Evolutionary conservation across 345 rosid species (phyloP), one percentile per base, ranked within the genome.

Genomic region (Aquilaria sinensis): DNA sequence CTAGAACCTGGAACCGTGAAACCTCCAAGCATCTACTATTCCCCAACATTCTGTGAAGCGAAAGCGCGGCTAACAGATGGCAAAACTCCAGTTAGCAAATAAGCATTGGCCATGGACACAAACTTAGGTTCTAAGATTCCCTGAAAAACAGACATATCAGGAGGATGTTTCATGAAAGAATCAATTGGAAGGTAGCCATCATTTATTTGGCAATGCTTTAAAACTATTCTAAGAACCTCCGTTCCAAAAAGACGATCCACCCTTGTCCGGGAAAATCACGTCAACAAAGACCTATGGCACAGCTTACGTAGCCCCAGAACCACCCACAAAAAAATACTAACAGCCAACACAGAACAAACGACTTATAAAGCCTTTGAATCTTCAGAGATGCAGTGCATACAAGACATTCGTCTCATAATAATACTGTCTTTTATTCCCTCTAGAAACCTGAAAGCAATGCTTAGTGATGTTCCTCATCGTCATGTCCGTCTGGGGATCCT

Each of bases 401-500:
- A 56, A 73, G 75, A 81, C 73, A 69, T 72, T 63, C 31, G 67
- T 72, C 76, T 68, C 80, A 58, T 74, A 67, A 49, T 72, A 66
- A 63, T 72, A 72, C 70, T 55, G 37, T 51, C 51, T 58, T 71
- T 75, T 78, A 78, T 74, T 67, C 71, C 73, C 30, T 37, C 56
- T 55, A 61, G 51, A 70, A 66, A 72, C 23, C 32, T 15, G 53
- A 64, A 59, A 46, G 65, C 59, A 52, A 47, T 65, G 63, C 74
- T 80, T 63, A 78, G 69, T 82, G 86, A 70, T 89, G 79, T 62
- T 71, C 72, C 15, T 78, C 82, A 9, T 82, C 91, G 2, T 81
- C 92, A 61, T 86, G 88, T 59, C 88, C 98, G 57, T 84, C 85
- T 0, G 98, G 97, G 15, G 85, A 82, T 65, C 92, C 96, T 61